Percentiles rank a stretch among this genome's conserved stretches.
Evolutionary conservation across 805 yeast genomes (phyloP).

Genomic region (Cyberlindnera petersonii): DNA sequence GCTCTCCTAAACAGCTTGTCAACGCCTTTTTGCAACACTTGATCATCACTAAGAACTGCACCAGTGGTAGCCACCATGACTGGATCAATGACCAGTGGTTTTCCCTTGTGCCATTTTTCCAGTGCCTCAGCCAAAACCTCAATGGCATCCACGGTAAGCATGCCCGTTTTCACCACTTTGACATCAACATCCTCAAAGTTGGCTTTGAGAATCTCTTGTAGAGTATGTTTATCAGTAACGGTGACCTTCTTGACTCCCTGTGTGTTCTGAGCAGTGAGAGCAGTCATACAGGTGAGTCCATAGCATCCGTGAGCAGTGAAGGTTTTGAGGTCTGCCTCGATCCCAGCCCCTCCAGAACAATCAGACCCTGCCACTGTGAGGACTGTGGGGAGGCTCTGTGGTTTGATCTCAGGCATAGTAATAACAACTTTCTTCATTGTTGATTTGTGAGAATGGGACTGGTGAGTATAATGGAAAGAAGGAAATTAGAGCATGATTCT

Average conservation of each 20-base stretch:
- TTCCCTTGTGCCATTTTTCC: conserved; percentile 27
- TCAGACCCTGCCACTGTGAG: conserved; percentile 71
- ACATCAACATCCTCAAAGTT: conserved; percentile 58
- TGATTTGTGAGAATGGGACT: neutral
- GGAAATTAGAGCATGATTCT: no score
- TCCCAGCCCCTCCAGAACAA: conserved; percentile 87
- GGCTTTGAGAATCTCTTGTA: conserved; percentile 47
- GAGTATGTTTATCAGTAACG: conserved; percentile 39
- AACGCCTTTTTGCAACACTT: conserved; percentile 42
- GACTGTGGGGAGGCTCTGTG: conserved; percentile 28
- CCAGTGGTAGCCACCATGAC: conserved; percentile 86
- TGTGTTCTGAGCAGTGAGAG: conserved; percentile 79
- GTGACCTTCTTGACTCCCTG: conserved; percentile 38
- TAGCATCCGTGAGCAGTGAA: conserved; percentile 70
- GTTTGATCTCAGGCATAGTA: neutral
- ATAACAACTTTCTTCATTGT: conserved; percentile 1
- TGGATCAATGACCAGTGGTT: conserved; percentile 67
- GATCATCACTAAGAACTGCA: conserved; percentile 45
- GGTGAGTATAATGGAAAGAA: neutral
- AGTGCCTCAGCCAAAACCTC: conserved; percentile 56
- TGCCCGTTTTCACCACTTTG: conserved; percentile 75
- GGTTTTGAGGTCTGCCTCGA: conserved; percentile 84
- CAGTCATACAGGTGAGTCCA: conserved; percentile 74
- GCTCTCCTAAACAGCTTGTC: conserved; percentile 46
- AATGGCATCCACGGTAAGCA: conserved; percentile 28